Percentiles rank a stretch among this genome's conserved stretches.
phyloP scores from a whole-genome alignment of 1,139 yeast genomes.

The Meyerozyma athensensis region DNA sequence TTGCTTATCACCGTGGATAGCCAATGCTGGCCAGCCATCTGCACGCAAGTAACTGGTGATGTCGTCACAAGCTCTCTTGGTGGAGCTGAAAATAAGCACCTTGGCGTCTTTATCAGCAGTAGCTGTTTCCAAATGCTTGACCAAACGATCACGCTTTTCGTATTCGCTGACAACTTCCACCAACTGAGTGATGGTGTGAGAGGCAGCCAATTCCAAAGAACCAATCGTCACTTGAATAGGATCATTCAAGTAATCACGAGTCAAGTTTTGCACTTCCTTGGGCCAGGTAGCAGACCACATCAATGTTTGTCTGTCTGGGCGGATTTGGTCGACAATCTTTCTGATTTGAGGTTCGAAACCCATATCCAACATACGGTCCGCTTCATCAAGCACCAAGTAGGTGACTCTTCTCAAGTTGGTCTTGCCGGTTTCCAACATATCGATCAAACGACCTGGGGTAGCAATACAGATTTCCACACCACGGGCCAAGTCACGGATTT shows the following conservation, averaged over 20 bases:
- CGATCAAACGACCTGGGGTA: slow-evolving; percentile 97
- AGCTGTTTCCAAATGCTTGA: slow-evolving; percentile 79
- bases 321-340: slow-evolving; percentile 89
- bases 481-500: slow-evolving; percentile 88
- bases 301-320: slow-evolving; percentile 96
- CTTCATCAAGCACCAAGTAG: slow-evolving; percentile 94
- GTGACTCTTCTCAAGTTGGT: slow-evolving; percentile 96
- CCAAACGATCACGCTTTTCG: slow-evolving; percentile 88
- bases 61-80: slow-evolving; percentile 97
- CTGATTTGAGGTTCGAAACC: slow-evolving; percentile 96
- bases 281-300: slow-evolving; percentile 99
- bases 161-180: slow-evolving; percentile 88
- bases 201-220: slow-evolving; percentile 91
- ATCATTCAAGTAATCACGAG: slow-evolving; percentile 85
- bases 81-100: slow-evolving; percentile 83
- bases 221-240: slow-evolving; percentile 97
- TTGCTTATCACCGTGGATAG: slow-evolving; percentile 98
- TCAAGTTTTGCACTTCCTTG: slow-evolving; percentile 89
- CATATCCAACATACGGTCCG: slow-evolving; percentile 95
- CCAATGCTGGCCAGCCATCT: slow-evolving; percentile 99
- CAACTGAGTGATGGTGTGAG: slow-evolving; percentile 90
- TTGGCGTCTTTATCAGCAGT: slow-evolving; percentile 76
- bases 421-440: slow-evolving; percentile 92
- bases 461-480: slow-evolving; percentile 97
- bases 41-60: slow-evolving; percentile 86